phyloP scores from a whole-genome alignment of 768 basidiomycete species.

The Russula sp. region DNA sequence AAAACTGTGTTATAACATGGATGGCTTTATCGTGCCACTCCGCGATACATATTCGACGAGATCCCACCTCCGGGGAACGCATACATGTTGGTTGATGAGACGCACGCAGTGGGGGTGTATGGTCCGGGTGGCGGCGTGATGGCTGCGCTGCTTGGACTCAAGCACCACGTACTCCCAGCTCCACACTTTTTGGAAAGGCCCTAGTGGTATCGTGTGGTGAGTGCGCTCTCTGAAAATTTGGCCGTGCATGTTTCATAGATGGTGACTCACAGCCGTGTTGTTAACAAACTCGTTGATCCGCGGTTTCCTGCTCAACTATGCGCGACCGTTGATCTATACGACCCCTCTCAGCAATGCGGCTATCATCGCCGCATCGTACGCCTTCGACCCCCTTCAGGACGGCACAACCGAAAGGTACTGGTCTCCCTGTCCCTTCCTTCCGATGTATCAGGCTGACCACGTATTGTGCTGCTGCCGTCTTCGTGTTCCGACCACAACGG shows the following conservation, averaged over 20 bases:
- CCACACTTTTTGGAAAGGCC: constrained; percentile 91
- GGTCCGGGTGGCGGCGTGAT: constrained; percentile 49
- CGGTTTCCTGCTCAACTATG: constrained; percentile 76
- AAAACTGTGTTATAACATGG: constrained; percentile 95
- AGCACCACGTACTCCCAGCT: constrained; percentile 66
- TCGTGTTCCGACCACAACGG: too few relatives aligned
- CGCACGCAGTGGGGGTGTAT: constrained; percentile 88
- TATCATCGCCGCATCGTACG: constrained; percentile 65
- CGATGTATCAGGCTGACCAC: constrained; percentile 16
- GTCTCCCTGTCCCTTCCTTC: constrained; percentile 2
- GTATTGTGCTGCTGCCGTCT: not conserved
- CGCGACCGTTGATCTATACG: constrained; percentile 84
- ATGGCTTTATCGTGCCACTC: constrained; percentile 61
- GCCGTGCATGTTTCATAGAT: too few relatives aligned
- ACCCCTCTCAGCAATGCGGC: constrained; percentile 72
- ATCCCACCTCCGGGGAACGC: constrained; percentile 55
- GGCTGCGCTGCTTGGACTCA: constrained; percentile 53
- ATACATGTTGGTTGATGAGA: constrained; percentile 72
- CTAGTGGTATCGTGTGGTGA: constrained; percentile 78
- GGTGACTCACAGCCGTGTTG: constrained; percentile 74
- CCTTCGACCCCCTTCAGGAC: constrained; percentile 70
- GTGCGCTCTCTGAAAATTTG: too few relatives aligned
- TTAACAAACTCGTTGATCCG: constrained; percentile 50
- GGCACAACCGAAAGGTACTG: constrained; percentile 53
- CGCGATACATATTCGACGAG: constrained; percentile 34